Base-by-base conservation (phyloP, 1,139 yeast species). In the Taiozyma sp. region DNA sequence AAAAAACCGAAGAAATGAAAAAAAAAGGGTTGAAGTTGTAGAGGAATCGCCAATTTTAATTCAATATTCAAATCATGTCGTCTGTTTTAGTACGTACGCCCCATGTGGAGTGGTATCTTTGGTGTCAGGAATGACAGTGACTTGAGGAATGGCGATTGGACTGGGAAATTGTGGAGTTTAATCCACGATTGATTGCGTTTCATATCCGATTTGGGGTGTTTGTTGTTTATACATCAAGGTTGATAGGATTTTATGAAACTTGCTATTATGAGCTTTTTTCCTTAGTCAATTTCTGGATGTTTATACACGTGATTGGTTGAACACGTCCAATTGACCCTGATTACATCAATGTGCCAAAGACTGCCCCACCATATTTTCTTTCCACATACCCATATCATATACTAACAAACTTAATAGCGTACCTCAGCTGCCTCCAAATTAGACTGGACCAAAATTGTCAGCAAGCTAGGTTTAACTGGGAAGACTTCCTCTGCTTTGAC, bases 401-500 rank as follows among this genome's bases (percentile, higher is more conserved):
- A 38, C 24, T 38, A 38, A 38, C 24, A 38, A 10, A 13, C 8
- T 45, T 16, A n/a, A 12, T 43, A 61, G 63, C 64, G 65, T 59
- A 54, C 65, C 43, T 78, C 87, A 65, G 93, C 90, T 65, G 83
- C 95, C 66, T 78, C 87, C 68, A 92, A 91, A 78, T 80, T 93
- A 73, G 96, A 93, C 81, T 93, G 98, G 97, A 84, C 95, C 70
- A 84, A 86, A 76, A 84, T 93, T 68, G 81, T 89, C 69, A 78
- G 95, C 63, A 83, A 93, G 61, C 81, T 93, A 69, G 97, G 97
- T 55, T 81, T 93, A 70, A 84, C 96, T 57, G 99, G 99, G 57
- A 75, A 86, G 69, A 93, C 99, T 59, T 96, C 97, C 57, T 70
- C 89, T 53, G 83, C 96, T 45, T 79, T 93, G 70, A 81, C 93